phyloP scores from a whole-genome alignment of 2,329 filamentous ascomycete genomes.

The Diaporthe helianthi region DNA sequence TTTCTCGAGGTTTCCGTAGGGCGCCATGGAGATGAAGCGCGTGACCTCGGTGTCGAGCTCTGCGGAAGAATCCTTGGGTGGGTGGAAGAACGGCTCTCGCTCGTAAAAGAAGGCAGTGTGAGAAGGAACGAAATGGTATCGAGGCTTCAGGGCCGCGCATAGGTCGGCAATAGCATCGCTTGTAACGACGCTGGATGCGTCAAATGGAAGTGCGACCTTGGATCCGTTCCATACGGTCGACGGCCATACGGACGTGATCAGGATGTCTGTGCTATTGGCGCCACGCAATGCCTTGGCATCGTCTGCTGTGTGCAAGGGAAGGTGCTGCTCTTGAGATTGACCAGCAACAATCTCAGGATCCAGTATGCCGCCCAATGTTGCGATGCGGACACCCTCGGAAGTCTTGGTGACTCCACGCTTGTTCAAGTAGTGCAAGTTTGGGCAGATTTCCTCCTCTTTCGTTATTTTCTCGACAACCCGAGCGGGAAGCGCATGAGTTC shows the following conservation, averaged over 20 bases:
- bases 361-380: constrained; percentile 80
- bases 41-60: constrained; percentile 66
- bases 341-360: constrained; percentile 67
- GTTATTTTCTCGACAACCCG: constrained; percentile 76
- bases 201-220: constrained; percentile 63
- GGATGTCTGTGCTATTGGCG: constrained; percentile 81
- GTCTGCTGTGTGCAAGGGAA: constrained; percentile 77
- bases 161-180: constrained; percentile 79
- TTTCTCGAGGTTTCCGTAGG: constrained; percentile 77
- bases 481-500: constrained; percentile 73
- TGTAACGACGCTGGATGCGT: constrained; percentile 57
- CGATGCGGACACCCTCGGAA: constrained; percentile 85
- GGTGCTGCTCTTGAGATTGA: constrained; percentile 73
- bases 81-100: constrained; percentile 89
- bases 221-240: constrained; percentile 74
- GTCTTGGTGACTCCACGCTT: constrained; percentile 90
- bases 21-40: constrained; percentile 87
- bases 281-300: constrained; percentile 80
- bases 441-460: constrained; percentile 76
- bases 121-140: constrained; percentile 85
- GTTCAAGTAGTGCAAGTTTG: constrained; percentile 90
- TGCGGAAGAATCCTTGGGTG: constrained; percentile 42
- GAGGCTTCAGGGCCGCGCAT: constrained; percentile 80
- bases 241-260: constrained; percentile 90
- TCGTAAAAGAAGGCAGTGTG: constrained; percentile 77